Evolutionary conservation across 2,329 filamentous ascomycete genomes (phyloP), one percentile per base, ranked within the genome.

Genomic region (Paraconiothyrium brasiliense): DNA sequence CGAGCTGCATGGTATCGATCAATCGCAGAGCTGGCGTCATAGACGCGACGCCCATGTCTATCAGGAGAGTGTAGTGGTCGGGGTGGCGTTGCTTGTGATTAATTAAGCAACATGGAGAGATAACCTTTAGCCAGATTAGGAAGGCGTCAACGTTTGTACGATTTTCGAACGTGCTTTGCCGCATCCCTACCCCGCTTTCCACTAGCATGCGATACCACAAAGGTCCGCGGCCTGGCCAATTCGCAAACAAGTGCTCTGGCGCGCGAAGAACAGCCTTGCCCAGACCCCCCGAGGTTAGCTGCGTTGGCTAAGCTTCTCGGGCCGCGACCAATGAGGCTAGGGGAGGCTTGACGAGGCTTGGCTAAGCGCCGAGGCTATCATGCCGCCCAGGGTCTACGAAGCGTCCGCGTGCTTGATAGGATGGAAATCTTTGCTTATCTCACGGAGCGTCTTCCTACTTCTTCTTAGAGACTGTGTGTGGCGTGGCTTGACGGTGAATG

Each of bases 231-330:
- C n/a, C 9, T 44, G 41, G 4, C 8, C 20, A 3, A 4, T 44
- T 44, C 20, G 43, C 43, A 24, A 46, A 22, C 41, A 46, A 41
- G 39, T 4, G 39, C 35, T 7, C 39, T 20, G 13, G 16, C 20
- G 39, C 14, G 6, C 39, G 37, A 11, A 16, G 5, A 20, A 10
- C 43, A 46, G 43, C 20, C 16, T n/a, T 22, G 41, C 41, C 41
- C n/a, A 44, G 41, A 22, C 41, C 8, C 41, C 41, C 20, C 4
- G n/a, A 9, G 16, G 16, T 44, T 9, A 22, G 24, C 16, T 52
- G 32, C 16, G 47, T 49, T 49, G 27, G 47, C 47, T 49, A 49
- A 49, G 47, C 47, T 49, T 49, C 24, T 24, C 9, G 24, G 32
- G 16, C 13, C 32, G 47, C 24, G 27, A 24, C 24, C n/a, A 24